Evolutionary conservation across 2,329 filamentous ascomycete genomes (phyloP).

Genomic region (Akanthomyces lecanii): DNA sequence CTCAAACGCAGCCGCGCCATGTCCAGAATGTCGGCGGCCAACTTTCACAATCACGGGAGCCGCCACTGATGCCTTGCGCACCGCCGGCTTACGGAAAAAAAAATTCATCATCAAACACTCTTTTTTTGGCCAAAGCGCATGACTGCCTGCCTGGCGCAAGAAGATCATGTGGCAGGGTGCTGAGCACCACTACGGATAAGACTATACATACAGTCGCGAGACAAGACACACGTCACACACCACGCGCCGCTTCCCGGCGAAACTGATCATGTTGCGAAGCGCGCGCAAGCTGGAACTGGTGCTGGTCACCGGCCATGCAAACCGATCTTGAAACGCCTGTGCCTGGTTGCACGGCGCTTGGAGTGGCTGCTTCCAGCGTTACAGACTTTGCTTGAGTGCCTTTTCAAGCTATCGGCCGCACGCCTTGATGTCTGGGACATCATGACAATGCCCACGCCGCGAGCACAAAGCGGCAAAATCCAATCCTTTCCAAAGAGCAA

Average conservation of each 20-base stretch:
- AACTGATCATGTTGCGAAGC: background rate
- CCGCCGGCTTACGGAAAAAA: background rate
- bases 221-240: background rate
- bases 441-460: background rate
- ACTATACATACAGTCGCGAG: background rate
- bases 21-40: conserved; percentile 10
- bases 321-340: background rate
- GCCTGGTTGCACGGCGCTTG: background rate
- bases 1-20: conserved; percentile 11
- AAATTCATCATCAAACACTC: background rate
- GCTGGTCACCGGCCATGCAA: background rate
- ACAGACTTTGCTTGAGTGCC: background rate
- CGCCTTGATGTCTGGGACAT: conserved; percentile 5
- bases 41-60: background rate
- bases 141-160: background rate
- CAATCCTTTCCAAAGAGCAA: background rate
- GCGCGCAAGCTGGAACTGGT: background rate
- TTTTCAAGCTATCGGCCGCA: background rate
- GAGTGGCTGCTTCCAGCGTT: background rate
- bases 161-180: background rate
- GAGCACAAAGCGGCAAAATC: background rate
- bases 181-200: background rate
- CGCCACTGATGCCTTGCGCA: background rate
- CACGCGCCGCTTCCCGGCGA: background rate
- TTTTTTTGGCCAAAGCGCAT: background rate